Conservation (phyloP, 1,284 basidiomycete species). For the Golubevia sp. region DNA sequence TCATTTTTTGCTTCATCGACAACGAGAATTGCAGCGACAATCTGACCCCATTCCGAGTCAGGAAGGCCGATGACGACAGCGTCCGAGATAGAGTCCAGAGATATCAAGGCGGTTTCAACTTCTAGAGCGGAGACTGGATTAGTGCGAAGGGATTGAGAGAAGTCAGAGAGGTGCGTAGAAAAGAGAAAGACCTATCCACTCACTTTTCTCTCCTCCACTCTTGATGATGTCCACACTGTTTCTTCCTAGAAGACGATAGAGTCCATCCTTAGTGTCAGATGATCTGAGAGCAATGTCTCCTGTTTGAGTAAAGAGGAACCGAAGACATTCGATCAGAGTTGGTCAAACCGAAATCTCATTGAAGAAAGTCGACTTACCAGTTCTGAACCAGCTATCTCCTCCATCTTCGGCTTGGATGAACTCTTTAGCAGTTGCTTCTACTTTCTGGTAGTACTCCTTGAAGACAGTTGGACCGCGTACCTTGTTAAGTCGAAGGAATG, state of each 20-base stretch:
- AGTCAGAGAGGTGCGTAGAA: too few relatives aligned
- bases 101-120: constrained; percentile 56
- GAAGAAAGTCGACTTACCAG: background rate
- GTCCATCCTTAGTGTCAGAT: constrained; percentile 21
- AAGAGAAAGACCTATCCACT: too few relatives aligned
- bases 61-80: constrained; percentile 59
- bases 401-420: constrained; percentile 62
- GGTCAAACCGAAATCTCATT: background rate
- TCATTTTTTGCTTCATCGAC: too few relatives aligned
- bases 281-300: constrained; percentile 22
- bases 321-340: background rate
- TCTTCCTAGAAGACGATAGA: constrained; percentile 51
- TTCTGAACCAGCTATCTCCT: background rate
- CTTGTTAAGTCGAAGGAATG: background rate
- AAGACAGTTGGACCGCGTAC: constrained; percentile 47
- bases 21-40: constrained; percentile 36
- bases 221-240: constrained; percentile 27
- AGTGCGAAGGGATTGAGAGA: too few relatives aligned
- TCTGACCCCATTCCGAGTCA: constrained; percentile 60
- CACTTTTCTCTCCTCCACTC: constrained; percentile 60
- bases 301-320: background rate
- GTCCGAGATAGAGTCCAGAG: constrained; percentile 53
- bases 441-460: constrained; percentile 54
- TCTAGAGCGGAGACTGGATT: constrained; percentile 61
- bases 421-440: constrained; percentile 49